A percentile compares a stretch with the other conserved stretches of the same genome.
These are phyloP conservation scores for Flueggea neowawraea DNA, from an alignment of 441 rosid species.

Conservation along the genomic window DNA sequence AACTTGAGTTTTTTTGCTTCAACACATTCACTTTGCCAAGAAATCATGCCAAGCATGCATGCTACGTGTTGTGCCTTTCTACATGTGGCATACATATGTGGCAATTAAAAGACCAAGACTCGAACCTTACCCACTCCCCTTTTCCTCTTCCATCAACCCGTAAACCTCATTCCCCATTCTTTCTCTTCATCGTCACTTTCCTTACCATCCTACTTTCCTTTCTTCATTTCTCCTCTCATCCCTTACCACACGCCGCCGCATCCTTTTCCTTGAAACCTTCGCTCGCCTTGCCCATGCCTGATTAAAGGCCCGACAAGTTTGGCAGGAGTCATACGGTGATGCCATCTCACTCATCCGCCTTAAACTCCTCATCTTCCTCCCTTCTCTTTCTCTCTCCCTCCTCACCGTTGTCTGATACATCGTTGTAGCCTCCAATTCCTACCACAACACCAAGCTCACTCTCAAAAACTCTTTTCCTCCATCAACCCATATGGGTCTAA, in stretches of 20 bases:
- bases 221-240: constrained; percentile 44
- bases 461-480: constrained; percentile 25
- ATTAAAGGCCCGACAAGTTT: constrained; percentile 61
- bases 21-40: too few species aligned
- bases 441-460: constrained; percentile 24
- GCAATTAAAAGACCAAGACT: too few species aligned
- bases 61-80: too few species aligned
- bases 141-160: too few species aligned
- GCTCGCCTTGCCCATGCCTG: constrained; percentile 47
- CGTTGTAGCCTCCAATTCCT: constrained; percentile 32
- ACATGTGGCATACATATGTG: too few species aligned
- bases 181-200: constrained; percentile 34
- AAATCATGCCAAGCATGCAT: too few species aligned
- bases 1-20: too few species aligned
- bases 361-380: constrained; percentile 39
- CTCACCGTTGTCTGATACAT: constrained; percentile 37
- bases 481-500: constrained; percentile 37
- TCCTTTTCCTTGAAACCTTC: constrained; percentile 55
- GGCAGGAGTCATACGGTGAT: constrained; percentile 56
- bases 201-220: constrained; percentile 40
- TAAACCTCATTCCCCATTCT: too few species aligned
- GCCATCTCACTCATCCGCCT: constrained; percentile 57
- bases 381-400: constrained; percentile 55
- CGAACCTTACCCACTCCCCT: too few species aligned
- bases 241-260: constrained; percentile 38